phyloP scores from a whole-genome alignment of 1,284 basidiomycete species.

The Ustilago trichophora region DNA sequence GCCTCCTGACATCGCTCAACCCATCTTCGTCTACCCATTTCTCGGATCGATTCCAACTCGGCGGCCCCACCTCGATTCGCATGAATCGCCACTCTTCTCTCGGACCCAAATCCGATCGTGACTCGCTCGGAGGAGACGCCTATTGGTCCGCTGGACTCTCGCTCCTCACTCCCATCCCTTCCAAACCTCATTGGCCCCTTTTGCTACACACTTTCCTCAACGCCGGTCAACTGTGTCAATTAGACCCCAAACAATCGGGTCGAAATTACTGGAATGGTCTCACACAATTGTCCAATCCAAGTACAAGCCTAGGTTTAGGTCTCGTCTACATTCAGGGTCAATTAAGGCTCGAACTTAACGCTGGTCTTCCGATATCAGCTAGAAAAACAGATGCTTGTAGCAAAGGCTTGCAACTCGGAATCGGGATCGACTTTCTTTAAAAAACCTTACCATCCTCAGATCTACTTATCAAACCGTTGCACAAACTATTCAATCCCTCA shows the following conservation, averaged over 20 bases:
- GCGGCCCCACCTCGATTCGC: slow-evolving; percentile 88
- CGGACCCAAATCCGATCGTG: slow-evolving; percentile 79
- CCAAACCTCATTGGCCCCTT: slow-evolving; percentile 84
- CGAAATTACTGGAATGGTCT: neutral
- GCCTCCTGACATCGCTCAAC: slow-evolving; percentile 42
- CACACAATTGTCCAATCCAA: slow-evolving; percentile 58
- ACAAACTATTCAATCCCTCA: neutral
- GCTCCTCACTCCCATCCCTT: slow-evolving; percentile 80
- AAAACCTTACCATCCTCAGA: no score
- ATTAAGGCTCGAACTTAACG: slow-evolving; percentile 86
- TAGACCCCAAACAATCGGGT: slow-evolving; percentile 51
- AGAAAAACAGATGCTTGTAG: slow-evolving; percentile 79
- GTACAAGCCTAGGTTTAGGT: slow-evolving; percentile 84
- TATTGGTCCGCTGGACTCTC: slow-evolving; percentile 86
- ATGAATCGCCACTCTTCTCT: slow-evolving; percentile 85
- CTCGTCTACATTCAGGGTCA: slow-evolving; percentile 89
- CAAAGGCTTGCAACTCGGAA: slow-evolving; percentile 87
- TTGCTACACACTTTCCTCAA: slow-evolving; percentile 88
- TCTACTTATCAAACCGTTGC: slow-evolving; percentile 32
- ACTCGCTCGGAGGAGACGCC: slow-evolving; percentile 88
- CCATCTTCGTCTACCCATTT: slow-evolving; percentile 70
- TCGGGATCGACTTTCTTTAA: slow-evolving; percentile 73
- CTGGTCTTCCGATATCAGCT: slow-evolving; percentile 85
- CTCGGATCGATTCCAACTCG: slow-evolving; percentile 89
- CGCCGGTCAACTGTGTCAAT: slow-evolving; percentile 79